Evolutionary conservation across 495 filamentous ascomycete genomes (phyloP).

Genomic region (Aspergillus sclerotiicarbonarius): DNA sequence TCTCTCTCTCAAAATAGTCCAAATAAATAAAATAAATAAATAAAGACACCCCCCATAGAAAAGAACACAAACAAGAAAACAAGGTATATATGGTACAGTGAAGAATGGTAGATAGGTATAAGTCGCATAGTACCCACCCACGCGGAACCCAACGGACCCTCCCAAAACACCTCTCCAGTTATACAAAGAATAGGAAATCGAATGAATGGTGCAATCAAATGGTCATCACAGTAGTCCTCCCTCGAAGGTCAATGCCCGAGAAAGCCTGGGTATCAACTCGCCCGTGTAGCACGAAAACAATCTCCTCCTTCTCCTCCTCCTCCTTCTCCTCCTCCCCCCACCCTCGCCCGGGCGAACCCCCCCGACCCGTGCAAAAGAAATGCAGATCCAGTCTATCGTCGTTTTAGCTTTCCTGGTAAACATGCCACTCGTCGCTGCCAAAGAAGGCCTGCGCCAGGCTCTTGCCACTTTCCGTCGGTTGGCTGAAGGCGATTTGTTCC

Average conservation of each 20-base stretch:
- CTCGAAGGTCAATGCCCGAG: constrained; percentile 19
- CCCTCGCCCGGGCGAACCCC: not conserved
- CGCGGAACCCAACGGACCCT: constrained; percentile 8
- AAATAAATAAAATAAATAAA: not conserved
- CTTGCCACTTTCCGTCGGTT: constrained; percentile 70
- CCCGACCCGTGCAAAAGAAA: constrained; percentile 4
- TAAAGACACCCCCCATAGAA: too few relatives aligned
- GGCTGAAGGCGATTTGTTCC: constrained; percentile 66
- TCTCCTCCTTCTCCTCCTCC: not conserved
- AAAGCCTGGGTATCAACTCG: constrained; percentile 29
- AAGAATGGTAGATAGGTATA: constrained; percentile 7
- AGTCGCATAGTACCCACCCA: not conserved
- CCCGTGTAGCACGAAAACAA: constrained; percentile 21
- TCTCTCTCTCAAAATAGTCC: too few relatives aligned
- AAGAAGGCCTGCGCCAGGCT: constrained; percentile 64
- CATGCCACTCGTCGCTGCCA: constrained; percentile 51
- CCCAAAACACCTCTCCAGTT: constrained; percentile 23
- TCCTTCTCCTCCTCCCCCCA: not conserved
- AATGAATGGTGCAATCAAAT: constrained; percentile 11
- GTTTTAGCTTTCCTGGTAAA: constrained; percentile 41
- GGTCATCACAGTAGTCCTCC: constrained; percentile 23
- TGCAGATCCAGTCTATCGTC: not conserved
- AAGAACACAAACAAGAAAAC: constrained; percentile 14
- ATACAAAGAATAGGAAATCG: constrained; percentile 20
- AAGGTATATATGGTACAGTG: constrained; percentile 27